Evolutionary conservation across 306 rosid genomes (phyloP), one percentile per base, ranked within the genome.

Genomic region (Elaeagnus macrophylla): DNA sequence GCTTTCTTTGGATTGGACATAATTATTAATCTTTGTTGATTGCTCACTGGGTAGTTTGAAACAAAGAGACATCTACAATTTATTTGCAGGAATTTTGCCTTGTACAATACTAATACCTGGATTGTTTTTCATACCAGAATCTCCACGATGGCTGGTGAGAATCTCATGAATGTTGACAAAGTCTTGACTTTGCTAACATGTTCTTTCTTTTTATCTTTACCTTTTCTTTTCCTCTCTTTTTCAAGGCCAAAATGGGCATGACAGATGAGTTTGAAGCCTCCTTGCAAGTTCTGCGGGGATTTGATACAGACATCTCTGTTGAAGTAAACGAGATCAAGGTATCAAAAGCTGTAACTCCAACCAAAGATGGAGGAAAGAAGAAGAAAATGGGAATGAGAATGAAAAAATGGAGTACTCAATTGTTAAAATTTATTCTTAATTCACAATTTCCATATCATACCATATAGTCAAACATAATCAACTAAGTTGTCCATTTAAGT

Each of bases 321-420:
- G 96, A 84, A 88, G 89, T 84, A 59, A 65, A 83, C 47, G 96
- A 88, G 67, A 88, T 88, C 62, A 88, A 83, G 96, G 96, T 83
- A 77, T 14, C 39, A 59, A 45, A 47, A 54, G 18, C 56, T 12
- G 10, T 37, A 15, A 16, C 18, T 38, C 2, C 12, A 36, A n/a
- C 46, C 35, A 38, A 61, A 61, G 12, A 11, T 9, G 25, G 12
- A 12, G 32, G 57, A 7, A 16, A 60, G 12, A 3, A 12, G 15
- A 6, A 12, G 15, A 45, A 44, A n/a, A n/a, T n/a, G n/a, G n/a
- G 32, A 20, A 20, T 20, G 32, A 20, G 32, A 20, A 20, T 20
- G 32, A 20, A 20, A 20, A 20, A 20, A 20, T 20, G 32, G 32
- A 20, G 32, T 20, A 1, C 12, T 18, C 46, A 41, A 12, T 44